Percentiles rank a stretch among this genome's conserved stretches.
Conservation (phyloP, 1,284 basidiomycete genomes). For the Microstroma glucosiphilum region DNA sequence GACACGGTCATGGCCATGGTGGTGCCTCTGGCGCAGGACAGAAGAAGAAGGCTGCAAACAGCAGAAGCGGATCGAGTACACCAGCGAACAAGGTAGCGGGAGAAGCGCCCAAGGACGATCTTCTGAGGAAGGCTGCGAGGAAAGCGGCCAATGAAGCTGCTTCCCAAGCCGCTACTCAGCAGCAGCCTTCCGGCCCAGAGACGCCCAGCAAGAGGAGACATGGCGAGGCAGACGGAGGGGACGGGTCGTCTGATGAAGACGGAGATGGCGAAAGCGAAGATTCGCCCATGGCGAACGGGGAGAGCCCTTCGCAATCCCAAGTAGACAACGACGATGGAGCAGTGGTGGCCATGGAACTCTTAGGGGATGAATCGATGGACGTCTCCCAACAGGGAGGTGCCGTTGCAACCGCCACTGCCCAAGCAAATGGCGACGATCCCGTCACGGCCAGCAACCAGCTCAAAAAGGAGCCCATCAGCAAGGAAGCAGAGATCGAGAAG, state of each 20-base stretch:
- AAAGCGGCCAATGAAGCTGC: constrained; percentile 56
- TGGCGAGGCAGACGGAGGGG: constrained; percentile 56
- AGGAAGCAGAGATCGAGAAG: constrained; percentile 98
- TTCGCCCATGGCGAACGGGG: constrained; percentile 59
- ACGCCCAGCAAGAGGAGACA: constrained; percentile 19
- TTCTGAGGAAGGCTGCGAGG: constrained; percentile 69
- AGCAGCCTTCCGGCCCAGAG: background rate
- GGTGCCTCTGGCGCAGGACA: constrained; percentile 17
- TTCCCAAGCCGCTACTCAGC: constrained; percentile 13
- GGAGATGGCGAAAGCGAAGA: constrained; percentile 39
- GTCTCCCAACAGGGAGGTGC: constrained; percentile 30
- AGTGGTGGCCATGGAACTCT: constrained; percentile 55
- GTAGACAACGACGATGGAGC: constrained; percentile 50
- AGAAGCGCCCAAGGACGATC: constrained; percentile 49
- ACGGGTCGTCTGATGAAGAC: constrained; percentile 30
- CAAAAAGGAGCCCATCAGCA: constrained; percentile 59
- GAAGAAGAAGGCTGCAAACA: constrained; percentile 48
- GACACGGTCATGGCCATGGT: constrained; percentile 21
- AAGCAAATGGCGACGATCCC: constrained; percentile 51
- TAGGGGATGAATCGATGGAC: constrained; percentile 40
- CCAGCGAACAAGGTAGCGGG: constrained; percentile 19
- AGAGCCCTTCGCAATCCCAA: constrained; percentile 46
- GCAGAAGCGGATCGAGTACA: constrained; percentile 17
- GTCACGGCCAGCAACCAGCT: constrained; percentile 53
- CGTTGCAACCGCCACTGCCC: constrained; percentile 17